phyloP scores from a whole-genome alignment of 2,329 filamentous ascomycete species.

The Neonectria coccinea region DNA sequence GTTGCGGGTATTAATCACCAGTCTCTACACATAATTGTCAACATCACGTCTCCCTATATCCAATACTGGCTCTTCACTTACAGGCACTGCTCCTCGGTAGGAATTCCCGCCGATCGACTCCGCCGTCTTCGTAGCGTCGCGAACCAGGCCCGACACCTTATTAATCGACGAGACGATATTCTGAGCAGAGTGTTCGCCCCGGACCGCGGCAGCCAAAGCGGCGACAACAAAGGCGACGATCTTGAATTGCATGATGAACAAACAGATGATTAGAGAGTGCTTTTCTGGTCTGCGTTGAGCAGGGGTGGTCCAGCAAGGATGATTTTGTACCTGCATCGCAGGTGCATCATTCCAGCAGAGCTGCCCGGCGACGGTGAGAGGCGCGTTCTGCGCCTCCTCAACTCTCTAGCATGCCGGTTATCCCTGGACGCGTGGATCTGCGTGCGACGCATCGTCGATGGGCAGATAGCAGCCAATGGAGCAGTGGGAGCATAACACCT shows the following conservation, averaged over 20 bases:
- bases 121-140: background rate
- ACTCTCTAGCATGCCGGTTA: background rate
- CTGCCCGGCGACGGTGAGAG: background rate
- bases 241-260: background rate
- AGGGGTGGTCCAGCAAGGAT: background rate
- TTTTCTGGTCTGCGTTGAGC: background rate
- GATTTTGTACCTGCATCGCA: background rate
- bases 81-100: conserved; percentile 1
- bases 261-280: background rate
- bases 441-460: background rate
- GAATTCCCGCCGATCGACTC: background rate
- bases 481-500: background rate
- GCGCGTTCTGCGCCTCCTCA: background rate
- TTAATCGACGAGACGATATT: background rate
- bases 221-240: background rate
- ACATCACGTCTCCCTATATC: background rate
- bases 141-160: background rate
- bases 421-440: background rate
- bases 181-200: background rate
- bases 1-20: background rate
- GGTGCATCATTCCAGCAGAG: background rate
- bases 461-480: background rate
- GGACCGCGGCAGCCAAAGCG: background rate
- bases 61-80: background rate
- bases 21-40: background rate